Evolutionary conservation across 352 stramenopile genomes (phyloP), one percentile per base, ranked within the genome.

Genomic region (Elongisporangium prolatum): DNA sequence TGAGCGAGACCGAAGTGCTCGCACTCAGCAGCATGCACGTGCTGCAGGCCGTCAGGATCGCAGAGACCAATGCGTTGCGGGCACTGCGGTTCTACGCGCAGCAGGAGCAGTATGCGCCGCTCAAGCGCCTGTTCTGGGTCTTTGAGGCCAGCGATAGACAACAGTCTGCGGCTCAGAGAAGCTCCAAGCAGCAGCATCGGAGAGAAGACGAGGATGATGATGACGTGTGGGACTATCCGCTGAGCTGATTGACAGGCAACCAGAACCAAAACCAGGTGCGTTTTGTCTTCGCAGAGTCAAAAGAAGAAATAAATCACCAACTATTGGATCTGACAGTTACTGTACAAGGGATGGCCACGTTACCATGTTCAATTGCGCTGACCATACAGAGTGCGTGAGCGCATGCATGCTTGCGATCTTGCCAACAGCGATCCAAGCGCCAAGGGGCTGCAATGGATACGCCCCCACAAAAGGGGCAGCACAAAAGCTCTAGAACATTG

Each of bases 111-210:
- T 84, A 72, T 34, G 60, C 61, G 17, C 72, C 75, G 17, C 50
- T 92, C 16, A 87, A 81, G 57, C 71, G 73, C 1, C 40, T 92
- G 11, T 51, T 92, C 16, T 92, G 82, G 82, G 63, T 80, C 5
- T 67, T 90, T 13, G 82, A 88, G 44, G 60, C 71, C 28, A 1
- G 0, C 60, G 38, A 18, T 57, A 51, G 24, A 21, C 22, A 3
- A 14, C 1, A 28, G 24, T 14, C 24, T 21, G 10, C 9, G 51
- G 13, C 24, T 6, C 51, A 17, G 54, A 52, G 38, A 56, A 47
- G 20, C 34, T 40, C 48, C 14, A 21, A 16, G 1, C 17, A 44
- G 25, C 3, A 52, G 6, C 21, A 57, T n/a, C n/a, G n/a, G n/a
- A n/a, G n/a, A n/a, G n/a, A n/a, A 13, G 34, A 4, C 4, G 21